These are phyloP conservation scores for Tolypocladium tropicale DNA, from an alignment of 2,329 filamentous ascomycete species.

Conservation along the genomic window DNA sequence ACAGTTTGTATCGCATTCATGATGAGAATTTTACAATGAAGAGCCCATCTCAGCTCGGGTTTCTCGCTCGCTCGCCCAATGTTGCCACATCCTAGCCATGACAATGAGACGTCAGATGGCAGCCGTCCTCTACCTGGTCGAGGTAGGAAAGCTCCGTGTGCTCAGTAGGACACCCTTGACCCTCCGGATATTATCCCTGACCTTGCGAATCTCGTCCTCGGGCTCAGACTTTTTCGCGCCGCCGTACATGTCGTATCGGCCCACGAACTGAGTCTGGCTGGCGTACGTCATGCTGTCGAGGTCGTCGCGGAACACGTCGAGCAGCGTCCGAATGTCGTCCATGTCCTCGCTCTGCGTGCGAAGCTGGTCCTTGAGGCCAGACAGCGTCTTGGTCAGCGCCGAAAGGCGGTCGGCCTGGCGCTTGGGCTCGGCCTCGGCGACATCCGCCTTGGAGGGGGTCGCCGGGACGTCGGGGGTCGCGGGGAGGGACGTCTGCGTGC, in stretches of 20 bases:
- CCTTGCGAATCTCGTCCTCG: constrained; percentile 61
- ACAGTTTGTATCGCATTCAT: neutral
- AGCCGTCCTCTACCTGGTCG: constrained; percentile 13
- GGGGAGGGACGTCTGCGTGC: constrained; percentile 58
- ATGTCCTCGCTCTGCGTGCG: constrained; percentile 34
- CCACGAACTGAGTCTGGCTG: constrained; percentile 23
- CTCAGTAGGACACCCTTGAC: constrained; percentile 72
- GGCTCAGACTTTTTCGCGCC: constrained; percentile 38
- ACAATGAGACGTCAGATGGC: neutral
- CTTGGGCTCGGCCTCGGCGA: constrained; percentile 18
- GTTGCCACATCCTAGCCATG: no score
- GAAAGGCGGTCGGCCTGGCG: constrained; percentile 31
- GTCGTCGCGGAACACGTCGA: constrained; percentile 54
- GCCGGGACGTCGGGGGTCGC: constrained; percentile 5
- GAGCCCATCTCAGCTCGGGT: neutral
- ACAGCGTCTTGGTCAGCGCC: constrained; percentile 30
- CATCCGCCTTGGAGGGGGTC: neutral
- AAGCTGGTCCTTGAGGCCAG: constrained; percentile 31
- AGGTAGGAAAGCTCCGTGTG: constrained; percentile 59
- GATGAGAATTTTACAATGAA: neutral
- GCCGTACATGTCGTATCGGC: constrained; percentile 30
- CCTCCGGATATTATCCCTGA: constrained; percentile 65
- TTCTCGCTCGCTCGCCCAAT: neutral
- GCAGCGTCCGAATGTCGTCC: constrained; percentile 38
- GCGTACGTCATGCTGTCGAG: constrained; percentile 50